Conservation (phyloP, 106 monocot genomes). For the Platanthera zijinensis region DNA sequence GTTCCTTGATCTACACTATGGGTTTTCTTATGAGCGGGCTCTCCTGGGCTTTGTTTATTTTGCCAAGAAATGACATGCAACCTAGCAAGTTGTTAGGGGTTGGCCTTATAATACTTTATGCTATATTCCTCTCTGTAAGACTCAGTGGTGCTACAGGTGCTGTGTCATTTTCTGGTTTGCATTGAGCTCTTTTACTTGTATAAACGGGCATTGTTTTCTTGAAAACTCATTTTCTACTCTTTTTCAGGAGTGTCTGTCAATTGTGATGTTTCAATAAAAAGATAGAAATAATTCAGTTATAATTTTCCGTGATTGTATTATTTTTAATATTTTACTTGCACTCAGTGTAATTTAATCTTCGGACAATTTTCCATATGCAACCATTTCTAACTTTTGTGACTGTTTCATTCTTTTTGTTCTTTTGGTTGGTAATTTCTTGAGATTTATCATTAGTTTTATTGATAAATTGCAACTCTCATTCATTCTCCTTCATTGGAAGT, state of each 20-base stretch:
- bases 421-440: not conserved
- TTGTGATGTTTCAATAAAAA: not conserved
- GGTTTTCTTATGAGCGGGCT: conserved; percentile 58
- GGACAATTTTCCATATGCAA: not conserved
- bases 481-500: not conserved
- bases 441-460: not conserved
- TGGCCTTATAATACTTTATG: conserved; percentile 58
- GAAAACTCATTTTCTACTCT: not conserved
- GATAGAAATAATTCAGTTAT: not conserved
- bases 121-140: conserved; percentile 48
- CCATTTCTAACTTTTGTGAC: not conserved
- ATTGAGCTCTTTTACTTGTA: conserved; percentile 5
- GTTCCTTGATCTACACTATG: conserved; percentile 58
- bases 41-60: conserved; percentile 47
- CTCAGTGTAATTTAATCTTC: not conserved
- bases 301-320: not conserved
- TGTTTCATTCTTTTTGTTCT: not conserved
- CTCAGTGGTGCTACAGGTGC: conserved; percentile 39
- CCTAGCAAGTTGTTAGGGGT: conserved; percentile 51
- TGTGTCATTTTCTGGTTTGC: conserved; percentile 30
- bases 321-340: not conserved
- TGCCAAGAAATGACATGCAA: conserved; percentile 54
- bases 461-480: not conserved
- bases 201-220: not conserved
- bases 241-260: not conserved